These are phyloP conservation scores for Fragaria vesca DNA, from an alignment of 306 rosid species.

Conservation along the genomic window DNA sequence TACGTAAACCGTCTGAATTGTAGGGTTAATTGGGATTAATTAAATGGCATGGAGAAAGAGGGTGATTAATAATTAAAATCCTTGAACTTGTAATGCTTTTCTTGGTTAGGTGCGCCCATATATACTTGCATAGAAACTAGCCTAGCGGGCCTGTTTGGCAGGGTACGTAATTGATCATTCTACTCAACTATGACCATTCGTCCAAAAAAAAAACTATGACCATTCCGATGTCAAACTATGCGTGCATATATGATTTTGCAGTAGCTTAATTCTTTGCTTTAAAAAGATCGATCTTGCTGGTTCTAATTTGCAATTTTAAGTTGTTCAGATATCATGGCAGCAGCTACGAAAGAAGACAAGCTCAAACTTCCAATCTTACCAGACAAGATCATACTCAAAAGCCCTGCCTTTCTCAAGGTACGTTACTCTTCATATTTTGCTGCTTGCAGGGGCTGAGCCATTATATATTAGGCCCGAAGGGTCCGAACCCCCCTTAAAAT, in stretches of 20 bases:
- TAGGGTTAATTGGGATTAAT: too few relatives aligned
- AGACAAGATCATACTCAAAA: neutral
- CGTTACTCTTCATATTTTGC: neutral
- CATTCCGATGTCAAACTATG: neutral
- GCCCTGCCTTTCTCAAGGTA: neutral
- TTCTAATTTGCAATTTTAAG: neutral
- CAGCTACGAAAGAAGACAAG: neutral
- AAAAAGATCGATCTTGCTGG: neutral
- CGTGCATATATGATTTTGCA: neutral
- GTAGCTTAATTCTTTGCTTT: neutral
- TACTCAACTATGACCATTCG: neutral
- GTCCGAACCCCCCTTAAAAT: too few relatives aligned
- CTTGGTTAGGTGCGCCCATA: too few relatives aligned
- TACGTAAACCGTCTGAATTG: too few relatives aligned
- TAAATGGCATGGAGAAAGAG: too few relatives aligned
- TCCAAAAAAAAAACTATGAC: too few relatives aligned
- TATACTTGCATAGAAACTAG: too few relatives aligned
- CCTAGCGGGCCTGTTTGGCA: too few relatives aligned
- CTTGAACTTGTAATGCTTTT: too few relatives aligned
- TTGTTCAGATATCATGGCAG: neutral
- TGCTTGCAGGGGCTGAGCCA: neutral
- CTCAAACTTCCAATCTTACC: neutral
- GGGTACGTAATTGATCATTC: too few relatives aligned
- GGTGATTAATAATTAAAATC: too few relatives aligned
- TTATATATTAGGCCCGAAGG: too few relatives aligned